Base-by-base conservation (phyloP, 1,284 basidiomycete genomes). In the Porogramme epimiltina region DNA sequence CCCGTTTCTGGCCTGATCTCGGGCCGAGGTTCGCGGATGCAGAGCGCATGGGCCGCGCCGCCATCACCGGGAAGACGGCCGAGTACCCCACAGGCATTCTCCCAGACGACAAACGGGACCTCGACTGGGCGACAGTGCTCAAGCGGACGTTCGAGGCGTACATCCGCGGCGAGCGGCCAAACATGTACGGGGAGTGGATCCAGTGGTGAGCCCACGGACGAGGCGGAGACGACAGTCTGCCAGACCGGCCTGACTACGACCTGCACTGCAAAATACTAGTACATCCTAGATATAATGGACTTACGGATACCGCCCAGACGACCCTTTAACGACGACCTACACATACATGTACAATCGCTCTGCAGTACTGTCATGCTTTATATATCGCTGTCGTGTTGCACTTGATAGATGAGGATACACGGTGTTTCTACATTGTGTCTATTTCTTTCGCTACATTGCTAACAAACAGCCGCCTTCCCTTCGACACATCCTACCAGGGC, bases 71-170 rank as follows among this genome's bases (percentile, higher is more conserved):
- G 8, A 58, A 61, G 36, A 37, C 59, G 13, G 48, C 52, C 39
- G 43, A 59, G 11, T 59, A 63, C 53, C 40, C 62, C 24, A 71
- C 71, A 51, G 78, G 81, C 37, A 62, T 64, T 39, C 69, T 80
- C 4, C 64, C 62, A 70, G 61, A 72, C 37, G 79, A 87, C 66
- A 81, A 84, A 66, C 77, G 84, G 43, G 95, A 97, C 68, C 73
- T 96, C 58, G 85, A 89, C 64, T 97, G 94, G 94, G 80, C 89
- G 22, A 89, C 93, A 6, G 91, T 95, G 28, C 69, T 96, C 56
- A 97, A 97, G 74, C 78, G 94, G 63, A 94, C 91, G 40, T 96
- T 95, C 64, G 94, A 97, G 73, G 80, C 84, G 25, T 96, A 91
- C 70, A 66, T 96, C 51, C 82, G 94, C 40, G 91, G 88, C 18